A percentile compares a stretch with the other conserved stretches of the same genome.
Evolutionary conservation across 495 filamentous ascomycete species (phyloP).

Genomic region (Pyronema domesticum): DNA sequence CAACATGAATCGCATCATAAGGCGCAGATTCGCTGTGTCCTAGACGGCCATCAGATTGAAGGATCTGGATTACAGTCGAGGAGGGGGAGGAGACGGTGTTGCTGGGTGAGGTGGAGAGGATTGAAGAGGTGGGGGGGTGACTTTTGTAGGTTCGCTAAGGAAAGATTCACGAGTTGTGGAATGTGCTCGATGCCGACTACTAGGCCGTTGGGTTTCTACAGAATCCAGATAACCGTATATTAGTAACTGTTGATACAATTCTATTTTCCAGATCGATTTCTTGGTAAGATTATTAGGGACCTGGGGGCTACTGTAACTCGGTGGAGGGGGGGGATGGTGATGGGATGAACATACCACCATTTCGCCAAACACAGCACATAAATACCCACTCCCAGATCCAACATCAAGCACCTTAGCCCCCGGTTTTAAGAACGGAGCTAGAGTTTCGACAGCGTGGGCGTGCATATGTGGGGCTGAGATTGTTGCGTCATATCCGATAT

Average conservation of each 20-base stretch:
- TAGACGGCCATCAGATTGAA: constrained; percentile 63
- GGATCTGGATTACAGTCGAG: constrained; percentile 29
- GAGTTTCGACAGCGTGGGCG: constrained; percentile 30
- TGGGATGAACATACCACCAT: constrained; percentile 38
- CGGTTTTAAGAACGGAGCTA: constrained; percentile 12
- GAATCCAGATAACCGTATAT: neutral
- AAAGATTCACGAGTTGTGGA: constrained; percentile 51
- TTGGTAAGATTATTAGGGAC: too few species aligned
- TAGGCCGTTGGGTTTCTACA: constrained; percentile 28
- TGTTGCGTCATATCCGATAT: constrained; percentile 73
- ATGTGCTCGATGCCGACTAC: constrained; percentile 87
- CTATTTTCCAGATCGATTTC: too few species aligned
- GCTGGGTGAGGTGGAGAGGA: too few species aligned
- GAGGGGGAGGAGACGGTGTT: too few species aligned
- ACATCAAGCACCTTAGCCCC: constrained; percentile 54
- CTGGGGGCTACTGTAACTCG: too few species aligned
- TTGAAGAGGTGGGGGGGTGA: constrained; percentile 9
- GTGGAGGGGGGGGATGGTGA: neutral
- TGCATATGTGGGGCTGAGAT: constrained; percentile 98
- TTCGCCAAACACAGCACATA: constrained; percentile 77
- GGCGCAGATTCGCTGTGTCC: constrained; percentile 1
- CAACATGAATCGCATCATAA: constrained; percentile 90
- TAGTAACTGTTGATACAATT: neutral
- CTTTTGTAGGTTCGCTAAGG: constrained; percentile 56
- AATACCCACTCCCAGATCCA: constrained; percentile 76